These are phyloP conservation scores for Adansonia madagascariensis DNA, from an alignment of 441 rosid species.

Conservation along the genomic window DNA sequence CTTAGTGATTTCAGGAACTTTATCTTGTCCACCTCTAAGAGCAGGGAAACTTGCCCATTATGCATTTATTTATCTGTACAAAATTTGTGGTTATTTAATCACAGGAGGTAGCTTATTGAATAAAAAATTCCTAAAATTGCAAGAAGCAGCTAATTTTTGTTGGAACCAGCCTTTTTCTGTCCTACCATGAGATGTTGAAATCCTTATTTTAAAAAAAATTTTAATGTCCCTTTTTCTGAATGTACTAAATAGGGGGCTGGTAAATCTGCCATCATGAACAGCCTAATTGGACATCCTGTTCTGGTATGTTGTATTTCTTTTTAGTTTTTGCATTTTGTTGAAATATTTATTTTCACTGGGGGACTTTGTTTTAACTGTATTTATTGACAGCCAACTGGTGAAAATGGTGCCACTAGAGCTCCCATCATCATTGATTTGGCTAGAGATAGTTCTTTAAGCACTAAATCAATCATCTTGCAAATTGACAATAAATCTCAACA, in stretches of 20 bases:
- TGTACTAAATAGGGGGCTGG: slow-evolving; percentile 77
- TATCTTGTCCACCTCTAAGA: neutral
- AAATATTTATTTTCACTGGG: slow-evolving; percentile 11
- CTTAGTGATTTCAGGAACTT: neutral
- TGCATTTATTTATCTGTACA: neutral
- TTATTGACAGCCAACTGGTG: slow-evolving; percentile 83
- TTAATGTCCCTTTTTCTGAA: slow-evolving; percentile 20
- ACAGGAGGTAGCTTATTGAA: neutral
- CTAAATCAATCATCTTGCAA: slow-evolving; percentile 72
- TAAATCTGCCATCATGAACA: slow-evolving; percentile 86
- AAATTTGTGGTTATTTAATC: neutral
- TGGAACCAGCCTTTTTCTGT: neutral
- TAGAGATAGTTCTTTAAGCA: slow-evolving; percentile 64
- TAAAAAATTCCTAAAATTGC: neutral
- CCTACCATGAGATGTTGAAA: neutral
- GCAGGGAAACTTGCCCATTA: neutral
- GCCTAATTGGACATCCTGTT: slow-evolving; percentile 91
- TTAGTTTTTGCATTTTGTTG: slow-evolving; percentile 25
- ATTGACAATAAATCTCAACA: slow-evolving; percentile 85
- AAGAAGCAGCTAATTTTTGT: neutral
- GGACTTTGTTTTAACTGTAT: neutral
- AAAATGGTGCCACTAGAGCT: slow-evolving; percentile 96
- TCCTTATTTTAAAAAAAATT: neutral
- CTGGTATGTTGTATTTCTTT: slow-evolving; percentile 56
- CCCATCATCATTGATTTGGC: slow-evolving; percentile 73